Base-by-base conservation (phyloP, 192 early-diverging fungal genomes). In the Rhizophagus prolifer region DNA sequence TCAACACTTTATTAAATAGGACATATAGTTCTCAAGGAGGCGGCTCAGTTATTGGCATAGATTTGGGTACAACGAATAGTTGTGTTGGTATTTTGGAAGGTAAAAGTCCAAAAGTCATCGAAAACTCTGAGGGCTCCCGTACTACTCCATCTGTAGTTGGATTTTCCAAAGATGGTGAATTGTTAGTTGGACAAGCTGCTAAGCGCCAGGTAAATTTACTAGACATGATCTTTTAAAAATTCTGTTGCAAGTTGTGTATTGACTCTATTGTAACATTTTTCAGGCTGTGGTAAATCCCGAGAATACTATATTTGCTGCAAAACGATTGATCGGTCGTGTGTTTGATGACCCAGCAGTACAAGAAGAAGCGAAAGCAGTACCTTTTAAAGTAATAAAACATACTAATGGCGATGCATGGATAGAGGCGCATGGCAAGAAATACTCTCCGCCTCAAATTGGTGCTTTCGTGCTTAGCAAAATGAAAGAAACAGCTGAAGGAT, bases 51-150 rank as follows among this genome's bases (percentile, higher is more conserved):
- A 96, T 99, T 75, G 98, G 98, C 82, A 97, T 99, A 80, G 98
- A 99, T 90, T 88, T 99, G 75, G 98, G 98, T 61, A 99, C 98
- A 30, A 99, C 98, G 78, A 98, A 99, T 90, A 98, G 97, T n/a
- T 99, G 98, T 82, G 98, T 99, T 50, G 91, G 94, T 64, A 91
- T 97, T n/a, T 98, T 98, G 96, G 98, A 99, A 87, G 97, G 97
- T 79, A 98, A 98, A 86, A 91, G 80, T 75, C 95, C 97, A 16
- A 91, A 95, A 66, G 96, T 99, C 23, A 95, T 99, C 81, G 97
- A 98, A 86, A 98, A 99, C 86, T 86, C 93, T 41, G 96, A 98
- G 81, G 98, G 98, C 77, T 91, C 91, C 9, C 94, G 96, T 72
- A 99, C 96, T 14, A 99, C 97, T 2, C 97, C 97, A 7, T 99